Evolutionary conservation across 345 rosid species (phyloP), one percentile per base, ranked within the genome.

Genomic region (Lumnitzera racemosa): DNA sequence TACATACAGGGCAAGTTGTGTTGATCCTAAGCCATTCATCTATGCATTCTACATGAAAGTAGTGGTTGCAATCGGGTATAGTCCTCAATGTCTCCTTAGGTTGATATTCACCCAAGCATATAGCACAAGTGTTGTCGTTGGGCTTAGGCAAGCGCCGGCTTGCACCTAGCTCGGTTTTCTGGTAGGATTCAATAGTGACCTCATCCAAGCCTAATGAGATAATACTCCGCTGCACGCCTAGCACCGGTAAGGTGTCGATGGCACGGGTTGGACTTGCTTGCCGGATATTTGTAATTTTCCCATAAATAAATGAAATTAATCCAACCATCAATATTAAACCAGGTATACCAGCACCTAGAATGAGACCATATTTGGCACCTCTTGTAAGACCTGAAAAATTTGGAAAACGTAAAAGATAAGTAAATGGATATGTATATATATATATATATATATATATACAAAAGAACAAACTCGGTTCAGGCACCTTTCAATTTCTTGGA

Each of bases 31-130:
- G 72, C 72, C 72, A 68, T 58, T 13, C 53, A 6, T 68, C 72
- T 15, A 68, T 29, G 31, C 72, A 68, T 23, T 51, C 31, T 14
- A 47, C 52, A 15, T 68, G 67, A 55, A 68, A 68, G 52, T 63
- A 62, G 31, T 62, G 72, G 56, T 47, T 62, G 57, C 72, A 68
- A 0, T 62, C 53, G 16, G 72, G 72, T 47, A 68, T 68, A n/a
- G 67, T 51, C 46, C 63, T 57, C 16, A 68, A 49, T 2, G 58
- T 62, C 24, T 68, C 67, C 52, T 62, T 52, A 15, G 62, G 47
- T 41, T 56, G 72, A 58, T 68, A 68, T 23, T 68, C 72, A 43
- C 61, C 27, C 20, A 68, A 27, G 43, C 72, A 68, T 14, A 68
- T 68, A n/a, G 67, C 27, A 24, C 72, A 68, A 2, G 57, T 56